These are phyloP conservation scores for Coprinopsis marcescibilis DNA, from an alignment of 768 basidiomycete species.

Conservation along the genomic window DNA sequence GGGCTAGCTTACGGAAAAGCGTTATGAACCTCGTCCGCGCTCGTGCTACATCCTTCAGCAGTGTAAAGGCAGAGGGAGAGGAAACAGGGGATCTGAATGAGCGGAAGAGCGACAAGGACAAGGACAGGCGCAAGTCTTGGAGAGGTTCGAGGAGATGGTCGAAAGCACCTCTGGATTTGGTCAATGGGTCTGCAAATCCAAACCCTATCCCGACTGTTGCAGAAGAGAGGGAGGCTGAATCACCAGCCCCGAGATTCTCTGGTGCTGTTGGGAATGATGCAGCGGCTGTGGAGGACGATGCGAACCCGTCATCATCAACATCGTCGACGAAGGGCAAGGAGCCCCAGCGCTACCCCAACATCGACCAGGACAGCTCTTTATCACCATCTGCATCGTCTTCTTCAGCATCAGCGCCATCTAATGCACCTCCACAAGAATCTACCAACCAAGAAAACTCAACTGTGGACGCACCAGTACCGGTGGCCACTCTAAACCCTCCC, in stretches of 20 bases:
- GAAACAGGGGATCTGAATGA: no score
- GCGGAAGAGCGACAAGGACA: not conserved
- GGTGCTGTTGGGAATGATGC: no score
- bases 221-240: not conserved
- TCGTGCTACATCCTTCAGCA: constrained; percentile 13
- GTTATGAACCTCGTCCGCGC: constrained; percentile 27
- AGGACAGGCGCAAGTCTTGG: constrained; percentile 21
- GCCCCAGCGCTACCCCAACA: not conserved
- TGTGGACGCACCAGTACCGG: no score
- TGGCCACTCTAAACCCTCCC: no score
- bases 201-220: constrained; percentile 7
- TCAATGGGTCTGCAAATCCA: constrained; percentile 1
- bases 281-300: not conserved
- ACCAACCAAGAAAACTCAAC: no score
- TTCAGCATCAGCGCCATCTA: constrained; percentile 10
- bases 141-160: constrained; percentile 27
- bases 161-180: constrained; percentile 18
- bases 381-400: constrained; percentile 11
- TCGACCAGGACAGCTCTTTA: not conserved
- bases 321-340: not conserved
- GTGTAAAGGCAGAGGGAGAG: not conserved
- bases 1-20: constrained; percentile 25
- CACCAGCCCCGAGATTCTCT: not conserved
- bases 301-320: constrained; percentile 1
- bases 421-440: no score